These are phyloP conservation scores for Aureoboletus auriporus DNA, from an alignment of 768 basidiomycete genomes.

Conservation along the genomic window DNA sequence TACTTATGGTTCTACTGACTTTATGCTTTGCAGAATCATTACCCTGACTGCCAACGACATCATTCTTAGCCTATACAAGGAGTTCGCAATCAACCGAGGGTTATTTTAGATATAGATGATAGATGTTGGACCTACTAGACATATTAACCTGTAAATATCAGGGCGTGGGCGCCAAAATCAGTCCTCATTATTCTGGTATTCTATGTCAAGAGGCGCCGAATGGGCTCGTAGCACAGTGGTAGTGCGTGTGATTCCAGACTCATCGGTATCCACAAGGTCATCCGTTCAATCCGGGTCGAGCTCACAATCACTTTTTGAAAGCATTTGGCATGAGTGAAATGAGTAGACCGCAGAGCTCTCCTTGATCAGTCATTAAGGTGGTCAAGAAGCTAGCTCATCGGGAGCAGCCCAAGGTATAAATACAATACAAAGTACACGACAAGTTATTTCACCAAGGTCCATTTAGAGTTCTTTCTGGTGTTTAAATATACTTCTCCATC, in stretches of 20 bases:
- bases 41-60: conserved; percentile 88
- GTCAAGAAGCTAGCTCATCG: too few species aligned
- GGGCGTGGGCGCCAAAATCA: too few species aligned
- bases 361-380: too few species aligned
- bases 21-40: conserved; percentile 56
- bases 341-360: too few species aligned
- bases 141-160: neutral
- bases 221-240: conserved; percentile 29
- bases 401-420: neutral
- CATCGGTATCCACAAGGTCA: conserved; percentile 35
- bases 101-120: conserved; percentile 6
- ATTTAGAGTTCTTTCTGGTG: conserved; percentile 62
- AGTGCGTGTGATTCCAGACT: conserved; percentile 33
- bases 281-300: conserved; percentile 44
- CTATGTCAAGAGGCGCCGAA: neutral
- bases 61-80: conserved; percentile 66
- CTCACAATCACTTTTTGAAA: conserved; percentile 16
- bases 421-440: neutral
- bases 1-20: conserved; percentile 1
- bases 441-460: conserved; percentile 38
- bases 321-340: too few species aligned
- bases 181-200: too few species aligned
- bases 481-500: conserved; percentile 68
- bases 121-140: too few species aligned
- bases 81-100: conserved; percentile 15